These are phyloP conservation scores for Picocystis salinarum DNA, from an alignment of 139 green algal genomes.

Conservation along the genomic window DNA sequence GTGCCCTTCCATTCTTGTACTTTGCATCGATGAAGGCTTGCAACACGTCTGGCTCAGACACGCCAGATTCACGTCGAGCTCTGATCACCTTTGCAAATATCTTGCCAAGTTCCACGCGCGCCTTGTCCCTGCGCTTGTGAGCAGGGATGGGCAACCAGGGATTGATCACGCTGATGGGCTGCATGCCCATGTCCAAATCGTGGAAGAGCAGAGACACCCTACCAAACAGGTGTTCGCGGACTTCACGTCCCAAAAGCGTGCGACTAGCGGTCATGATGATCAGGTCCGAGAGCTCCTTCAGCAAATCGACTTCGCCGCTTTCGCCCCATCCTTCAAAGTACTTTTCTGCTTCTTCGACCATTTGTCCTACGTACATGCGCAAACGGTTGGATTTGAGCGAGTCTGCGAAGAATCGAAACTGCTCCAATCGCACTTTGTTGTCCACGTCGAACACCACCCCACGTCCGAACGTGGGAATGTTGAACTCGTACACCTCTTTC, in stretches of 20 bases:
- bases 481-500: conserved; percentile 92
- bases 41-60: conserved; percentile 73
- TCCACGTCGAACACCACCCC: conserved; percentile 98
- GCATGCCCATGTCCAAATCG: conserved; percentile 91
- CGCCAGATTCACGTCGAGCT: conserved; percentile 28
- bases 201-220: conserved; percentile 70
- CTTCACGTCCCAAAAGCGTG: conserved; percentile 58
- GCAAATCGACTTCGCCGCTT: conserved; percentile 69
- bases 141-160: conserved; percentile 79
- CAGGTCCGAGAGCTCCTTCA: conserved; percentile 64
- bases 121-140: conserved; percentile 66
- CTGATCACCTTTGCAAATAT: conserved; percentile 75
- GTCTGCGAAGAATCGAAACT: conserved; percentile 93
- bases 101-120: conserved; percentile 33
- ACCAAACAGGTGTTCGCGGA: conserved; percentile 83
- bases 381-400: conserved; percentile 69
- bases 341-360: conserved; percentile 23
- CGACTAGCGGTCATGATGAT: conserved; percentile 60
- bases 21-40: conserved; percentile 77
- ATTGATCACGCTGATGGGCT: conserved; percentile 79
- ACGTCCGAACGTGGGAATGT: conserved; percentile 87
- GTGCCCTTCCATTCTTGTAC: conserved; percentile 57
- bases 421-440: conserved; percentile 70
- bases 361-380: conserved; percentile 4
- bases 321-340: conserved; percentile 82